Base-by-base conservation (phyloP, 2,329 filamentous ascomycete species). In the Furcasterigmium furcatum region DNA sequence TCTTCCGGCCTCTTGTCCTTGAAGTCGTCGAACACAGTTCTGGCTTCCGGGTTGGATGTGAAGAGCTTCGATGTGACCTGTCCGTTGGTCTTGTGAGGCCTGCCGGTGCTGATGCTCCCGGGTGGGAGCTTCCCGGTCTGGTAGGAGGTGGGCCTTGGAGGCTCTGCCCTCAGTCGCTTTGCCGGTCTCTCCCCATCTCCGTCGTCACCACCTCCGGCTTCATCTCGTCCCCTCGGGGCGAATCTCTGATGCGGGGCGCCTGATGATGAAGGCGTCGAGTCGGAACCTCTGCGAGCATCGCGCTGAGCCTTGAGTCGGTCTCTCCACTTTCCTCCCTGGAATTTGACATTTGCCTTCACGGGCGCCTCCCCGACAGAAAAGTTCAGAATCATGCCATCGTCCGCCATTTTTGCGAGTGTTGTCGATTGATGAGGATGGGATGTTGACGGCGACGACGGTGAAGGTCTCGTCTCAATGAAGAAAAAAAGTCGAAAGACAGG, bases 311-410 rank as follows among this genome's bases (percentile, higher is more conserved):
- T 85, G 49, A 92, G 77, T 51, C 94, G 81, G 62, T 96, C 91
- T 61, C 88, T 87, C 94, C 94, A 99, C 57, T 82, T 81, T n/a
- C 94, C 94, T 55, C 94, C 94, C 63, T 87, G 94, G 66, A 95
- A 88, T 55, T 76, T 82, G 49, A 79, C 72, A 44, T 79, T 71
- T 6, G 78, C 73, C 49, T 84, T 77, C 44, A 88, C 63, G 12
- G 86, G 78, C 16, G 73, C 78, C 49, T 88, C 83, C 22, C 81
- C 79, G 46, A 96, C 73, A 57, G 90, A 84, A 63, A 97, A 96
- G 59, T 97, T 97, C 62, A 97, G 74, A 46, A 96, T 79, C 82
- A 99, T 87, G 55, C 91, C 91, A 83, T 95, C 88, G 73, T 97
- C 91, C 43, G 88, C 88, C 91, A 97, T 96, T 49, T 47, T 60